Evolutionary conservation across 2,329 filamentous ascomycete genomes (phyloP), one percentile per base, ranked within the genome.

Genomic region (Byssochlamys sp.): DNA sequence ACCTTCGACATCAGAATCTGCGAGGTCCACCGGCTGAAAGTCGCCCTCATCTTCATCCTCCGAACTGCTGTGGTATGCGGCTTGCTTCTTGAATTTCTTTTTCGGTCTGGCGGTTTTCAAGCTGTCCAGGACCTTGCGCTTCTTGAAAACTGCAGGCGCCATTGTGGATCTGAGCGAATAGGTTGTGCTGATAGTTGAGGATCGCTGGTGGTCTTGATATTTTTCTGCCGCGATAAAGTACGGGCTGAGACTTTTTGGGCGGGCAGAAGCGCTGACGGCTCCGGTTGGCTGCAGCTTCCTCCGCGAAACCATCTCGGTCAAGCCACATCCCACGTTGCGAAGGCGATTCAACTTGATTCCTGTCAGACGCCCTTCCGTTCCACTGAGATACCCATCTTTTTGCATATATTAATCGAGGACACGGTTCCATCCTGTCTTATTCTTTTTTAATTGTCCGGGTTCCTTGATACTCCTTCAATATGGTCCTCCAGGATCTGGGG

Each of bases 401-500:
- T 2, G 6, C 14, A 7, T 4, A 45, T 19, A 19, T 45, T 58
- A 58, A 28, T 6, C 26, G 25, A 52, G 24, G 49, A n/a, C 49
- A 33, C 48, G 45, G 12, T 12, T 50, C 27, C 10, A 51, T 53
- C 24, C 27, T 60, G 48, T 55, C 56, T 58, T 55, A 52, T 52
- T 58, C 48, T 51, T 58, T 54, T 24, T 58, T 4, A 26, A 6
- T 28, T 51, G 49, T 24, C 49, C 27, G 25, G 25, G 10, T 24
- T 14, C 53, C 31, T 25, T n/a, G 45, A 19, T 14, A 28, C 31
- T 33, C 26, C 56, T 59, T 60, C 69, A 73, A 69, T 72, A 99
- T 99, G 94, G 94, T 99, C 82, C 88, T 99, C 71, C 91, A 96
- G 85, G 94, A 99, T 83, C 84, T 99, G 59, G 94, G 94, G 67